phyloP scores from a whole-genome alignment of 2,329 filamentous ascomycete species.

The Colletotrichum siamense region DNA sequence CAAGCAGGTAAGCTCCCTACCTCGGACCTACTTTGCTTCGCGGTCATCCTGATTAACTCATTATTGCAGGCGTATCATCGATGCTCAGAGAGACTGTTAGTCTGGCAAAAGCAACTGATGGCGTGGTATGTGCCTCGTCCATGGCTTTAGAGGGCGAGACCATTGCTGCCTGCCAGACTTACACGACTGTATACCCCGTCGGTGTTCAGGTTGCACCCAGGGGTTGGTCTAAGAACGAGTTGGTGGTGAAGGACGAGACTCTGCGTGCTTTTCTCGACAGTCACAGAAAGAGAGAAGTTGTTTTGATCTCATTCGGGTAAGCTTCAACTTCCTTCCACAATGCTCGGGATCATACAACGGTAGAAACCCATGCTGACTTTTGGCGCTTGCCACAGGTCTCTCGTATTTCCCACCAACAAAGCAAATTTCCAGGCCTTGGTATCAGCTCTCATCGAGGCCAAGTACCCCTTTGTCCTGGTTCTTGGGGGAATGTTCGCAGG shows the following conservation, averaged over 20 bases:
- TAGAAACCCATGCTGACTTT: background rate
- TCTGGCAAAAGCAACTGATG: background rate
- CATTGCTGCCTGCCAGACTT: background rate
- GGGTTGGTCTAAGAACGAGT: background rate
- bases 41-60: background rate
- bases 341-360: background rate
- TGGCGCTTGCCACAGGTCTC: background rate
- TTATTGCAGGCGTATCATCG: background rate
- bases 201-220: background rate
- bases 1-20: background rate
- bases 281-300: background rate
- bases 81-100: background rate
- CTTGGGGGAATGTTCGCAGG: background rate
- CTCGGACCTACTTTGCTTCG: background rate
- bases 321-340: background rate
- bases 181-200: background rate
- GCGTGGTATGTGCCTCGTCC: background rate
- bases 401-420: background rate
- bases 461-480: background rate
- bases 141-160: background rate
- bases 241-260: background rate
- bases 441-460: background rate
- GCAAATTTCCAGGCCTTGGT: background rate
- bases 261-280: background rate
- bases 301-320: background rate